A percentile compares a stretch with the other conserved stretches of the same genome.
These are phyloP conservation scores for Aureobasidium sp. DNA, from an alignment of 2,329 filamentous ascomycete genomes.

Conservation along the genomic window DNA sequence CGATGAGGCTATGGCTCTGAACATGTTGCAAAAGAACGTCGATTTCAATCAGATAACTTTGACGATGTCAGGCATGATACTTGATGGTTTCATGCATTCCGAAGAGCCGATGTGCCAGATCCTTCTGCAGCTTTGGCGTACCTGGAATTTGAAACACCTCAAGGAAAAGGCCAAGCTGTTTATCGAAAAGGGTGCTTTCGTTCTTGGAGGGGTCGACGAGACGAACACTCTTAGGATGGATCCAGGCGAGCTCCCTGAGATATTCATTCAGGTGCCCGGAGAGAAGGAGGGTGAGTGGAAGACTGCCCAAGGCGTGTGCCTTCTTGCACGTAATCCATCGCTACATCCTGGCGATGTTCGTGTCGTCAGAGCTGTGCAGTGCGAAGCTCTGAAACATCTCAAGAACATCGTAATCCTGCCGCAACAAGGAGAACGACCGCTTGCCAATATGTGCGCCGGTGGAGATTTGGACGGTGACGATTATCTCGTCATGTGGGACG, in stretches of 20 bases:
- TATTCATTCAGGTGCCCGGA: conserved; percentile 76
- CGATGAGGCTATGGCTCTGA: conserved; percentile 54
- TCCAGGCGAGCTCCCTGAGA: conserved; percentile 60
- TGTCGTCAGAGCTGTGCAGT: conserved; percentile 74
- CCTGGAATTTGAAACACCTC: conserved; percentile 80
- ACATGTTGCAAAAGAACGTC: conserved; percentile 63
- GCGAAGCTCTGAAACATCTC: conserved; percentile 63
- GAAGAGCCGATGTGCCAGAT: conserved; percentile 77
- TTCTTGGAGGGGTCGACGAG: conserved; percentile 85
- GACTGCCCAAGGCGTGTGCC: conserved; percentile 59
- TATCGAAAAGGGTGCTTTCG: conserved; percentile 74
- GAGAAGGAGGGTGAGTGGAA: conserved; percentile 22
- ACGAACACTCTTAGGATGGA: conserved; percentile 55
- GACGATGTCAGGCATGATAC: conserved; percentile 64
- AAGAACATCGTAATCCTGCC: conserved; percentile 84
- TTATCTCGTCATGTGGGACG: conserved; percentile 89
- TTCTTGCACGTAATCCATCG: conserved; percentile 86
- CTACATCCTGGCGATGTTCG: conserved; percentile 88
- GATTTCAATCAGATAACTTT: conserved; percentile 80
- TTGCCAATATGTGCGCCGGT: conserved; percentile 91
- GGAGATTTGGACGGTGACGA: conserved; percentile 95
- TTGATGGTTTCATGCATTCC: conserved; percentile 65
- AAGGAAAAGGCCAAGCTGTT: conserved; percentile 88
- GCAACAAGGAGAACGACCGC: conserved; percentile 69
- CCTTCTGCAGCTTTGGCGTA: conserved; percentile 72